phyloP scores from a whole-genome alignment of 2,329 filamentous ascomycete species.

The Aspergillus sp. region DNA sequence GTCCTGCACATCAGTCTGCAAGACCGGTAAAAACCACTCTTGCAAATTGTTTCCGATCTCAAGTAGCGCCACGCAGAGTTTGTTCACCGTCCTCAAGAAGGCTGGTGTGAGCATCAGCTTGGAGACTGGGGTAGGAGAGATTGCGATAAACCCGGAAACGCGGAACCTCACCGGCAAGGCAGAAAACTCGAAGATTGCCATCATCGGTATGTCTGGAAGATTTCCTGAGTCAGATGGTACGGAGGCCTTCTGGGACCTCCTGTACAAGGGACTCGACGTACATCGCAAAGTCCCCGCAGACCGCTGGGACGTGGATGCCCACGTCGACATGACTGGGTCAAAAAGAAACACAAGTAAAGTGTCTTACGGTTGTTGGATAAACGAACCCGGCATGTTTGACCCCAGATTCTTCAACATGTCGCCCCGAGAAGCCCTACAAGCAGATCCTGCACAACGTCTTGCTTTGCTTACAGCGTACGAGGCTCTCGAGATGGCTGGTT shows the following conservation, averaged over 20 bases:
- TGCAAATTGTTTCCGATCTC: conserved; percentile 36
- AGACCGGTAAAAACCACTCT: conserved; percentile 14
- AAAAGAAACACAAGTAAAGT: conserved; percentile 75
- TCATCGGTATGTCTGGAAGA: conserved; percentile 79
- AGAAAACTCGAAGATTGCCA: conserved; percentile 69
- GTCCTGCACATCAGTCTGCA: conserved; percentile 29
- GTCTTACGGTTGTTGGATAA: conserved; percentile 73
- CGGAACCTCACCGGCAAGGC: conserved; percentile 33
- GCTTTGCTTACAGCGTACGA: conserved; percentile 78
- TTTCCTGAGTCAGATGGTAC: conserved; percentile 73
- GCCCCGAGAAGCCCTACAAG: conserved; percentile 75
- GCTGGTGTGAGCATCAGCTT: conserved; percentile 29
- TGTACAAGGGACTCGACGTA: conserved; percentile 74
- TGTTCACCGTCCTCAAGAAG: conserved; percentile 36
- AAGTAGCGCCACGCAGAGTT: conserved; percentile 35
- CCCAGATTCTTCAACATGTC: conserved; percentile 89
- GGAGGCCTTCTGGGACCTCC: conserved; percentile 73
- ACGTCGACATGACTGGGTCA: conserved; percentile 72
- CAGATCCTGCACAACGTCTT: conserved; percentile 78
- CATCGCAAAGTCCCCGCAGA: conserved; percentile 63
- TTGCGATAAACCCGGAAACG: conserved; percentile 21
- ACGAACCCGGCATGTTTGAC: conserved; percentile 76
- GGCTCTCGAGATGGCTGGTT: conserved; percentile 78
- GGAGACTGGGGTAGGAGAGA: conserved; percentile 31
- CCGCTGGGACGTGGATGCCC: conserved; percentile 72